Conservation (phyloP, 129 eudicot genomes). For the Flaveria brownii region DNA sequence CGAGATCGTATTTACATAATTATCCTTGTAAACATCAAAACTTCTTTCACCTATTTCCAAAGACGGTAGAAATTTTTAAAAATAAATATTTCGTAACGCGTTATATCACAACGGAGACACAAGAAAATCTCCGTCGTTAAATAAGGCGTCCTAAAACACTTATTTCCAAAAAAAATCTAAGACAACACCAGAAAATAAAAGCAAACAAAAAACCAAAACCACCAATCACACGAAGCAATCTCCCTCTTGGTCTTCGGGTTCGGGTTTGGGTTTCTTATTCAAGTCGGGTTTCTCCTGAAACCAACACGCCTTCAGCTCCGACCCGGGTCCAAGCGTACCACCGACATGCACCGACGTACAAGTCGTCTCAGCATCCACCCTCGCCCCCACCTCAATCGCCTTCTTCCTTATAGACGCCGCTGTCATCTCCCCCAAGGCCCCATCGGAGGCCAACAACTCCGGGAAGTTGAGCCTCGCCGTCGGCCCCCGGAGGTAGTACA, state of each 20-base stretch:
- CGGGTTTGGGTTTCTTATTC: slow-evolving; percentile 77
- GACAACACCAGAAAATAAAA: slow-evolving; percentile 11
- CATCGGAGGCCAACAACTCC: slow-evolving; percentile 40
- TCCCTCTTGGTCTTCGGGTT: slow-evolving; percentile 70
- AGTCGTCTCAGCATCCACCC: slow-evolving; percentile 70
- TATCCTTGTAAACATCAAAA: slow-evolving; percentile 45
- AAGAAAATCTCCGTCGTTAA: too few relatives aligned
- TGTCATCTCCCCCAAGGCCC: slow-evolving; percentile 51
- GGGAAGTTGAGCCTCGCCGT: slow-evolving; percentile 81
- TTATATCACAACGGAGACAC: too few relatives aligned
- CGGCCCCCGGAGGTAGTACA: slow-evolving; percentile 79
- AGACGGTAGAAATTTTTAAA: too few relatives aligned
- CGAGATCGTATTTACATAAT: slow-evolving; percentile 35
- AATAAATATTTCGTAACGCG: too few relatives aligned
- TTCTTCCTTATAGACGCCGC: slow-evolving; percentile 67
- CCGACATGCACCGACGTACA: slow-evolving; percentile 27
- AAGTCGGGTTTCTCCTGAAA: slow-evolving; percentile 74
- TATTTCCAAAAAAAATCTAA: slow-evolving; percentile 3
- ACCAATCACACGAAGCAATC: slow-evolving; percentile 41
- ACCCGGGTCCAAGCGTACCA: slow-evolving; percentile 21
- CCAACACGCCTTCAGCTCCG: slow-evolving; percentile 52
- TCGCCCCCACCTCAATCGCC: slow-evolving; percentile 83
- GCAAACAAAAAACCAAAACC: background rate
- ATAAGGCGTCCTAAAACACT: too few relatives aligned
- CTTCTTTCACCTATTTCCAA: slow-evolving; percentile 18